phyloP scores from a whole-genome alignment of 2,329 filamentous ascomycete genomes.

The Ophiostoma sp. region DNA sequence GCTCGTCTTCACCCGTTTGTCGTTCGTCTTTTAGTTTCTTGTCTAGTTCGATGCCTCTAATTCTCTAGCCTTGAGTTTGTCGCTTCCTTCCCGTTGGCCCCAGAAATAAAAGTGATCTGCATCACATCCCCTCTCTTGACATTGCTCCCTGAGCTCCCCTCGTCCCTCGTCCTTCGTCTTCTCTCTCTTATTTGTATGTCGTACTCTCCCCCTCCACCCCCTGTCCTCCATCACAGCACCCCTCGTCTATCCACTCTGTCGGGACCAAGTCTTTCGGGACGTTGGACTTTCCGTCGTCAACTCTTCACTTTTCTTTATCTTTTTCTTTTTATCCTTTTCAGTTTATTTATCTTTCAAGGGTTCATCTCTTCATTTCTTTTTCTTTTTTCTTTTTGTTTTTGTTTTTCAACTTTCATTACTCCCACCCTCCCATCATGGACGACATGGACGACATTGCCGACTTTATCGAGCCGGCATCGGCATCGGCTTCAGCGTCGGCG shows the following conservation, averaged over 20 bases:
- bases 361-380: neutral
- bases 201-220: neutral
- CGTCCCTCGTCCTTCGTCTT: neutral
- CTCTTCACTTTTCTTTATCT: neutral
- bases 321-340: neutral
- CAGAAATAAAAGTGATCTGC: neutral
- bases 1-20: neutral
- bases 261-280: neutral
- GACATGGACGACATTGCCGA: slow-evolving; percentile 25
- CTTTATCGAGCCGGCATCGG: slow-evolving; percentile 31
- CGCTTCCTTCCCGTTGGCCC: slow-evolving; percentile 1
- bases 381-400: neutral
- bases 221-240: neutral
- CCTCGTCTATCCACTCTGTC: neutral
- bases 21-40: neutral
- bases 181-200: neutral
- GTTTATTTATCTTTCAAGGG: too few relatives aligned
- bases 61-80: neutral
- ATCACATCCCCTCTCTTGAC: neutral
- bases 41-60: neutral
- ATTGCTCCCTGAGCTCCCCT: neutral
- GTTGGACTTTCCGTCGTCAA: neutral
- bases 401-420: neutral
- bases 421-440: slow-evolving; percentile 7
- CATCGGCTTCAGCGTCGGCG: neutral